Evolutionary conservation across 176 grass and related monocot genomes (phyloP).

Genomic region (Elaeis guineensis): DNA sequence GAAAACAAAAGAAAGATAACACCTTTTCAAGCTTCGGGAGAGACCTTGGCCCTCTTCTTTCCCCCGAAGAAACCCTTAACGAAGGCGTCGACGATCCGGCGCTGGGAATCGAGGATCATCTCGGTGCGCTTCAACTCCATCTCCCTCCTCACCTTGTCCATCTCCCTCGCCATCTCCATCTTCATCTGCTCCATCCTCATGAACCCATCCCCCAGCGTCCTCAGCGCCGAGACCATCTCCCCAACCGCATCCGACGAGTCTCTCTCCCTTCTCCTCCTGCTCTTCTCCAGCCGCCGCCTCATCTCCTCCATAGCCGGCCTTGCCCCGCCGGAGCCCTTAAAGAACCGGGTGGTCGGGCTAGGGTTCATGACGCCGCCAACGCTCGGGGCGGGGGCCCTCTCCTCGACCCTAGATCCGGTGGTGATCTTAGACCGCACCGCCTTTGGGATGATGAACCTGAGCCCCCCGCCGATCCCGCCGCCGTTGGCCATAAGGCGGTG

Average conservation of each 20-base stretch:
- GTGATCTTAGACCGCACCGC: constrained; percentile 41
- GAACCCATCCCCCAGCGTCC: constrained; percentile 61
- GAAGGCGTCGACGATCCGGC: constrained; percentile 68
- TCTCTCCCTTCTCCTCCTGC: constrained; percentile 25
- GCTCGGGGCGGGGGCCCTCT: constrained; percentile 1
- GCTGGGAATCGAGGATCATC: constrained; percentile 75
- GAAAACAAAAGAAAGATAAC: constrained; percentile 2
- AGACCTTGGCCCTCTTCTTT: constrained; percentile 49
- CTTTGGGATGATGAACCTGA: constrained; percentile 87
- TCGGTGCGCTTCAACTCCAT: constrained; percentile 88
- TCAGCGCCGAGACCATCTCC: constrained; percentile 55
- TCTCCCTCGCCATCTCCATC: constrained; percentile 72
- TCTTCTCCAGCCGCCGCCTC: constrained; percentile 5
- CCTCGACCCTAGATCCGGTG: background rate
- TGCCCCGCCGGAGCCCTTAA: constrained; percentile 13
- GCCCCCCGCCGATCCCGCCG: constrained; percentile 43
- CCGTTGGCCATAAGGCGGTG: constrained; percentile 90
- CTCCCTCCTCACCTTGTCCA: constrained; percentile 88
- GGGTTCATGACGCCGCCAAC: constrained; percentile 3
- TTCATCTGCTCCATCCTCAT: constrained; percentile 83
- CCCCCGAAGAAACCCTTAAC: constrained; percentile 41
- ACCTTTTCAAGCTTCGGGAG: constrained; percentile 49
- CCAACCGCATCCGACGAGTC: constrained; percentile 43
- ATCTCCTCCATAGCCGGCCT: constrained; percentile 8
- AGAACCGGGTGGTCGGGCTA: constrained; percentile 7